Conservation (phyloP, 1,284 basidiomycete species). For the Sphagnurus paluster region DNA sequence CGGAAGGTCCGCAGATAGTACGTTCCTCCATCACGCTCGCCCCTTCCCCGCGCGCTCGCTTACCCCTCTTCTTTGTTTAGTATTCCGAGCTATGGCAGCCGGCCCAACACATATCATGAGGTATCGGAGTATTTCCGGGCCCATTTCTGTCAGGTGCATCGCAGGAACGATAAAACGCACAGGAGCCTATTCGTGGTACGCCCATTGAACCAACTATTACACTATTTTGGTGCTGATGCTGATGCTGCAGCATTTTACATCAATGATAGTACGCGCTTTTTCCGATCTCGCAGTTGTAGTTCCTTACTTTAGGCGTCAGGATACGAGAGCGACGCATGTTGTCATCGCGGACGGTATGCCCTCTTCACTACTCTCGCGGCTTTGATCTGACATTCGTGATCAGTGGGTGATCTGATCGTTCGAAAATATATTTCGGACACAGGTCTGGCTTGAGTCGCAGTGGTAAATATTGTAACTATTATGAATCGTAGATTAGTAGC, state of each 20-base stretch:
- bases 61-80: background rate
- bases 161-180: conserved; percentile 13
- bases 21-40: background rate
- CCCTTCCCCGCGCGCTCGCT: background rate
- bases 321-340: conserved; percentile 17
- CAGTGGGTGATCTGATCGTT: conserved; percentile 19
- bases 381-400: background rate
- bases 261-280: conserved; percentile 16
- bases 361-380: background rate
- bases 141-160: conserved; percentile 19
- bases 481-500: background rate
- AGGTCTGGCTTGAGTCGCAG: conserved; percentile 8
- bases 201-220: background rate
- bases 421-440: conserved; percentile 17
- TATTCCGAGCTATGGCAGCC: conserved; percentile 20
- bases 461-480: background rate
- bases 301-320: no score
- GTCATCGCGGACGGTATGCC: conserved; percentile 15
- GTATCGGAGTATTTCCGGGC: conserved; percentile 21
- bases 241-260: conserved; percentile 19
- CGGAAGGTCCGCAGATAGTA: conserved; percentile 21
- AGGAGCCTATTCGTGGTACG: conserved; percentile 17
- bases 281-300: no score
- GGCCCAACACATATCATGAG: conserved; percentile 16
- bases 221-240: background rate